phyloP scores from a whole-genome alignment of 2,329 filamentous ascomycete species.

The Xylaria arbuscula region DNA sequence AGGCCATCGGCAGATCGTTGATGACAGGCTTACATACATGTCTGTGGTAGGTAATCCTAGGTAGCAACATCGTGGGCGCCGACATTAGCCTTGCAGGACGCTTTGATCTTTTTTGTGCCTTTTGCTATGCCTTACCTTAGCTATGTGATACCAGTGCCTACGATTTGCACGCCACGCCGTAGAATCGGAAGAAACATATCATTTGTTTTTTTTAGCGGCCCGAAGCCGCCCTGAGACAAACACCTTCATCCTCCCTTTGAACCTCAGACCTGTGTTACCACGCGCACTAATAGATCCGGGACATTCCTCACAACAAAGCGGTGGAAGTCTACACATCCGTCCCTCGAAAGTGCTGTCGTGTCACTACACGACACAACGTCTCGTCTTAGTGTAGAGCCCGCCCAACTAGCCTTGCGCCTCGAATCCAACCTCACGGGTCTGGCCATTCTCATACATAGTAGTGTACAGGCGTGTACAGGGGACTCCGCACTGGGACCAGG shows the following conservation, averaged over 20 bases:
- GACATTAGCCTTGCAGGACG: conserved; percentile 31
- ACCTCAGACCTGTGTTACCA: neutral
- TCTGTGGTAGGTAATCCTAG: too few relatives aligned
- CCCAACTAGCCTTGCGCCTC: conserved; percentile 24
- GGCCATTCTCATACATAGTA: conserved; percentile 4
- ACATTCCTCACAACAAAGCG: conserved; percentile 12
- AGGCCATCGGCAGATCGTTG: neutral
- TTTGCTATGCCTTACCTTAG: conserved; percentile 10
- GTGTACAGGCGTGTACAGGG: too few relatives aligned
- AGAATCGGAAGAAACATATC: neutral
- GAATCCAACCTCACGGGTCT: conserved; percentile 19
- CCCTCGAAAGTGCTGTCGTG: conserved; percentile 9
- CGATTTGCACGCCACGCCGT: neutral
- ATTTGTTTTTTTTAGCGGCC: neutral
- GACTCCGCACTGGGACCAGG: neutral
- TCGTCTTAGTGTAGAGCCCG: conserved; percentile 5
- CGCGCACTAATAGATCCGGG: neutral
- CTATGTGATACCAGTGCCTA: neutral
- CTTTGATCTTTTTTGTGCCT: conserved; percentile 25
- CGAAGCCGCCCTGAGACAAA: conserved; percentile 4
- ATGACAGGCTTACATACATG: neutral
- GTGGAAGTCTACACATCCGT: neutral
- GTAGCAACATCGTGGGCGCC: conserved; percentile 2
- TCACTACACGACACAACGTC: neutral
- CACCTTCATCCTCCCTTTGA: conserved; percentile 6